phyloP scores from a whole-genome alignment of 495 filamentous ascomycete genomes.

The Trichoderma orchidacearum region DNA sequence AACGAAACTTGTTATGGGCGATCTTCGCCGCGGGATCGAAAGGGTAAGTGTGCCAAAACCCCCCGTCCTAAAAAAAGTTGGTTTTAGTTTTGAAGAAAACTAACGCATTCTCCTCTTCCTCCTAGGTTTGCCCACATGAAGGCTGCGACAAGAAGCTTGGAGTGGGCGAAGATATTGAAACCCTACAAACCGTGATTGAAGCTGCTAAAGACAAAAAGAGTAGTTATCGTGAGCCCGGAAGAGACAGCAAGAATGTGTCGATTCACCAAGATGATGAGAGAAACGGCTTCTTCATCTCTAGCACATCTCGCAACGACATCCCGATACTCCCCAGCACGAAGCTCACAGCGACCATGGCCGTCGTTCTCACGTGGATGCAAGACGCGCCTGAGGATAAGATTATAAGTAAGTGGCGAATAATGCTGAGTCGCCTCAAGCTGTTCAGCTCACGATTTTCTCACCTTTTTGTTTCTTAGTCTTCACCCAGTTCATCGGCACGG shows the following conservation, averaged over 20 bases:
- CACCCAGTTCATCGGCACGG: conserved; percentile 17
- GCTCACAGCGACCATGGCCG: conserved; percentile 12
- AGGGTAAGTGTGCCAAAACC: neutral
- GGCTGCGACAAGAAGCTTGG: neutral
- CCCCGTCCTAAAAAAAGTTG: neutral
- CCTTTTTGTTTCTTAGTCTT: conserved; percentile 10
- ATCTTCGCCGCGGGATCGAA: neutral
- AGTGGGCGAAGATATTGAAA: neutral
- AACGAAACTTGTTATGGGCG: neutral
- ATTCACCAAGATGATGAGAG: neutral
- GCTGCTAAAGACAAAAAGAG: neutral
- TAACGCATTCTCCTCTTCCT: neutral
- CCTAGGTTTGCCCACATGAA: neutral
- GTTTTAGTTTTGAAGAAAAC: no score
- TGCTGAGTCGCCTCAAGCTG: neutral
- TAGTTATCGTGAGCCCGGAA: neutral
- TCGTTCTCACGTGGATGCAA: conserved; percentile 15
- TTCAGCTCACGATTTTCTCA: neutral
- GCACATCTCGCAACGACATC: conserved; percentile 1
- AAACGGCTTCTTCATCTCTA: conserved; percentile 2
- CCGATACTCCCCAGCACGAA: conserved; percentile 16
- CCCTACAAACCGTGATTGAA: neutral
- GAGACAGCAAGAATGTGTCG: neutral
- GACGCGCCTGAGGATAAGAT: conserved; percentile 26
- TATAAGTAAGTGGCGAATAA: conserved; percentile 8